Conservation (phyloP, 768 basidiomycete species). For the Mycena rosella region DNA sequence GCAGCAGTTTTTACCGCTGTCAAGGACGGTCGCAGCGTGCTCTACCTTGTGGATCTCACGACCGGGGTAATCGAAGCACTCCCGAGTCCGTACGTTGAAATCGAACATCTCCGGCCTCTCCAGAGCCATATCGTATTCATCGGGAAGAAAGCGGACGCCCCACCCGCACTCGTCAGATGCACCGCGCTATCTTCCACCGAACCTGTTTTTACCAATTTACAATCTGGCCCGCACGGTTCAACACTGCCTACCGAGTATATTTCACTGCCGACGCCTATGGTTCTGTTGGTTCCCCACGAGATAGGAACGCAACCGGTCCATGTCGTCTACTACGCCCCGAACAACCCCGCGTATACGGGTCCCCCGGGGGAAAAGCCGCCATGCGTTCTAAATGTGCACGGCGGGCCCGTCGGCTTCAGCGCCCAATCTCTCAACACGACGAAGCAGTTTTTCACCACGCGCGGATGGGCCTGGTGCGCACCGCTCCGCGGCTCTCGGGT, state of each 20-base stretch:
- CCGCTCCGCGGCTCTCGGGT: neutral
- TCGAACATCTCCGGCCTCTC: constrained; percentile 53
- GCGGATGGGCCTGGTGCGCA: constrained; percentile 76
- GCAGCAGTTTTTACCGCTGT: constrained; percentile 54
- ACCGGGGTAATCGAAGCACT: constrained; percentile 42
- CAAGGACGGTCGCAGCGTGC: constrained; percentile 55
- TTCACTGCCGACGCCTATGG: constrained; percentile 63
- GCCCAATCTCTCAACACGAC: constrained; percentile 63
- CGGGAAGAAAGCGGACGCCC: constrained; percentile 57
- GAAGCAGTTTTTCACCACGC: constrained; percentile 74
- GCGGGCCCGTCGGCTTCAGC: constrained; percentile 73
- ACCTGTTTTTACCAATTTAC: constrained; percentile 33
- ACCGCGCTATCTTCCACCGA: constrained; percentile 36
- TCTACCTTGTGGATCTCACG: constrained; percentile 55
- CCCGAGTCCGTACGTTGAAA: constrained; percentile 53
- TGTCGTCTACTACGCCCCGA: constrained; percentile 76
- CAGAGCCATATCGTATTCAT: constrained; percentile 55
- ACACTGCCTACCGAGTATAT: constrained; percentile 43
- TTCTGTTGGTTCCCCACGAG: constrained; percentile 44
- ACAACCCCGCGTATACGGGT: constrained; percentile 70
- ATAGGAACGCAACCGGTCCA: constrained; percentile 59
- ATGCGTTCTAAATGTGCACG: constrained; percentile 74
- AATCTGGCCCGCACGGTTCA: constrained; percentile 24
- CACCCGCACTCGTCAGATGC: constrained; percentile 52
- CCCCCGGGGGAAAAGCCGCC: constrained; percentile 73